phyloP scores from a whole-genome alignment of 305 asterid species.

The Solanum aculeatissimum region DNA sequence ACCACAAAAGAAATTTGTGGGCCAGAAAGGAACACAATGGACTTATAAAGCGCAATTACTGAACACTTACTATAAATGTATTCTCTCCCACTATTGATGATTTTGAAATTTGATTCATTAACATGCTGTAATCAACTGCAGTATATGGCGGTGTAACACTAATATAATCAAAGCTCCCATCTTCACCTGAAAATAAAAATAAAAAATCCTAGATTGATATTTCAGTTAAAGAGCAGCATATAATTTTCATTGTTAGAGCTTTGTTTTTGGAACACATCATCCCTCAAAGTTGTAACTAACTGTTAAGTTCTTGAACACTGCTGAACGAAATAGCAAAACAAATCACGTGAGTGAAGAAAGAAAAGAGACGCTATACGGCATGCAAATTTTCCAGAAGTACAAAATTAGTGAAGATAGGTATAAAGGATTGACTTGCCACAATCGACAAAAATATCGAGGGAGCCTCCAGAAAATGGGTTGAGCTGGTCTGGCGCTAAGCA shows the following conservation, averaged over 20 bases:
- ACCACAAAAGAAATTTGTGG: not conserved
- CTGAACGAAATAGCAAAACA: not conserved
- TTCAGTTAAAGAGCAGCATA: not conserved
- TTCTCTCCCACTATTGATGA: conserved; percentile 74
- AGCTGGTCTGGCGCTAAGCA: not conserved
- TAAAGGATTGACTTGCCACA: not conserved
- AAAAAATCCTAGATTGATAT: not conserved
- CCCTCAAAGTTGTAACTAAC: not conserved
- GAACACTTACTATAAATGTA: conserved; percentile 61
- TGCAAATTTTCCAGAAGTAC: not conserved
- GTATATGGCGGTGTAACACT: conserved; percentile 93
- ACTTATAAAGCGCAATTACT: not conserved
- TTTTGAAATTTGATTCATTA: conserved; percentile 70
- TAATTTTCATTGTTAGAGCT: not conserved
- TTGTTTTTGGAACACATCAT: not conserved
- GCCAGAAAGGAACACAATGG: not conserved
- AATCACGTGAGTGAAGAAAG: not conserved
- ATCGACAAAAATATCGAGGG: not conserved
- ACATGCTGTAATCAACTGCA: conserved; percentile 64
- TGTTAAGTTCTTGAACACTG: not conserved
- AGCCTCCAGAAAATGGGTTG: not conserved
- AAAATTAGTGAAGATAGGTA: not conserved
- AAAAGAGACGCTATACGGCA: not conserved
- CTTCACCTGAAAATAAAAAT: conserved; percentile 37
- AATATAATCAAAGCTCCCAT: conserved; percentile 64